Conservation (phyloP, 2,329 filamentous ascomycete species). For the Calycina herbarum region DNA sequence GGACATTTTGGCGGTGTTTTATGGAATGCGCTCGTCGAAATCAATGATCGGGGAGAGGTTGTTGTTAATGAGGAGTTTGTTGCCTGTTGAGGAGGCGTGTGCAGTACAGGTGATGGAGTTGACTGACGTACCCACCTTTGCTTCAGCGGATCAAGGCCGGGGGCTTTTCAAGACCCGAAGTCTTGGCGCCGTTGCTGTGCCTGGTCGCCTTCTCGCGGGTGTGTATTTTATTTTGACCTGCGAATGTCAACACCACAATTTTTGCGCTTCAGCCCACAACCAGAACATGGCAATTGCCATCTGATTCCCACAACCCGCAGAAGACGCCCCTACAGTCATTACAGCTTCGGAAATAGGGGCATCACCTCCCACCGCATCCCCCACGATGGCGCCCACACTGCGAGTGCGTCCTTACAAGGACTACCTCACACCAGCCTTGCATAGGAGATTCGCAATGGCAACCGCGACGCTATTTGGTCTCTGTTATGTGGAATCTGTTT, state of each 20-base stretch:
- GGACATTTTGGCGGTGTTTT: slow-evolving; percentile 62
- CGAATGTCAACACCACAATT: slow-evolving; percentile 30
- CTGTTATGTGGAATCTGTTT: slow-evolving; percentile 71
- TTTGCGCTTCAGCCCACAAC: slow-evolving; percentile 21
- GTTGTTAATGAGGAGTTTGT: slow-evolving; percentile 21
- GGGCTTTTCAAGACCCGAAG: not conserved
- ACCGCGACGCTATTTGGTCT: slow-evolving; percentile 67
- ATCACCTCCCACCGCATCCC: not conserved
- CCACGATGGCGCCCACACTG: slow-evolving; percentile 36
- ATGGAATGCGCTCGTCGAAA: not conserved
- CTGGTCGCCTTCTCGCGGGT: slow-evolving; percentile 10
- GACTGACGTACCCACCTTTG: slow-evolving; percentile 28
- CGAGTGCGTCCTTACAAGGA: slow-evolving; percentile 53
- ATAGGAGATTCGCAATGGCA: slow-evolving; percentile 81
- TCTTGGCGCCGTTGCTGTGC: slow-evolving; percentile 17
- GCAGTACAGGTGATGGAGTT: slow-evolving; percentile 19
- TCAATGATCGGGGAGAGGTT: not conserved
- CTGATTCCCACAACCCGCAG: not conserved
- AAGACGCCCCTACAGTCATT: slow-evolving; percentile 21
- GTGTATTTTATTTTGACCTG: slow-evolving; percentile 28
- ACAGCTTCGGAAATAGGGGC: slow-evolving; percentile 11
- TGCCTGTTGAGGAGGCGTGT: slow-evolving; percentile 24
- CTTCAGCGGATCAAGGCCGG: not conserved
- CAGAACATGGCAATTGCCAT: slow-evolving; percentile 21
- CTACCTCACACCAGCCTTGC: slow-evolving; percentile 84